Evolutionary conservation across 108 stramenopile species (phyloP), one percentile per base, ranked within the genome.

Genomic region (Cyclostephanos invisitatus): DNA sequence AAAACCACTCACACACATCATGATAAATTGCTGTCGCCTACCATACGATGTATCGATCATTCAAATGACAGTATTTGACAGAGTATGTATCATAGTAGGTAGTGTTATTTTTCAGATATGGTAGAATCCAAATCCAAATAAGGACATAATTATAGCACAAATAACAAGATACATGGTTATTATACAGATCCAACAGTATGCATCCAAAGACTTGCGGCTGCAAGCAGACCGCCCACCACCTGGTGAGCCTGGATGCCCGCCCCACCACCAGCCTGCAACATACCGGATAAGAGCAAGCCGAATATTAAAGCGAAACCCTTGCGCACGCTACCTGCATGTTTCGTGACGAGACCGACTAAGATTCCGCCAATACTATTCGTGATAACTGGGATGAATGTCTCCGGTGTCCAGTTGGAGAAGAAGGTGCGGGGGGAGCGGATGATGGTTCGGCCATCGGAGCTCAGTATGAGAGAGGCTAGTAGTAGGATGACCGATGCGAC

Each of bases 281-380:
- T 42, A 21, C 80, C 89, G 22, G 86, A 87, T 35, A 93, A 68
- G 22, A 90, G 55, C 64, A 93, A 74, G 25, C 91, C 91, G 55
- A 89, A 83, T 27, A 94, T 89, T n/a, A 92, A 67, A 14, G 88
- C 88, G 64, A 94, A 94, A 12, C 93, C 90, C 67, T 94, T 94
- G 8, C 79, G 53, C 1, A 94, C 93, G 21, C 84, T 81, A 12
- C 94, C 94, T 0, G 90, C 90, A 74, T 92, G 78, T 65, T 95
- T 91, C 10, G 90, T 91, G 5, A 97, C 96, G 28, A 93, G 82
- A 0, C 95, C 97, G 9, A 96, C 95, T 5, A 96, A 32, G 15
- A 97, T 81, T 8, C 97, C 97, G 10, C 97, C 95, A 40, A 77
- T 64, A 7, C 95, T 89, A 64, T 96, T 88, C 14, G 81, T 84